These are phyloP conservation scores for Triticum aestivum DNA, from an alignment of 176 grass and related monocot species.

Conservation along the genomic window IWGSC_CS_RefSeq_v2.1 NC_057801.1:469896940-469897439, in stretches of 20 bases:
- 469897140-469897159: conserved; percentile 30
- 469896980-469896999: neutral
- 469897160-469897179: neutral
- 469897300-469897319: conserved; percentile 33
- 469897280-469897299: conserved; percentile 79
- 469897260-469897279: conserved; percentile 69
- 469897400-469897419: neutral
- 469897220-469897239: conserved; percentile 54
- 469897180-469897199: conserved; percentile 27
- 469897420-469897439: neutral
- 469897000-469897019: neutral
- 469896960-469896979: neutral
- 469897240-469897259: conserved; percentile 70
- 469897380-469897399: neutral
- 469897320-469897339: neutral
- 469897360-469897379: neutral
- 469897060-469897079: conserved; percentile 55
- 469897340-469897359: conserved; percentile 26
- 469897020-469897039: too few species aligned
- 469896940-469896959: neutral
- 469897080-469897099: conserved; percentile 84
- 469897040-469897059: too few species aligned
- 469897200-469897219: conserved; percentile 40
- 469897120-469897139: conserved; percentile 83
- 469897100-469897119: conserved; percentile 83